Percentiles rank a stretch among this genome's conserved stretches.
These are phyloP conservation scores for Euclidium syriacum DNA, from an alignment of 345 rosid genomes.

Conservation along the genomic window DNA sequence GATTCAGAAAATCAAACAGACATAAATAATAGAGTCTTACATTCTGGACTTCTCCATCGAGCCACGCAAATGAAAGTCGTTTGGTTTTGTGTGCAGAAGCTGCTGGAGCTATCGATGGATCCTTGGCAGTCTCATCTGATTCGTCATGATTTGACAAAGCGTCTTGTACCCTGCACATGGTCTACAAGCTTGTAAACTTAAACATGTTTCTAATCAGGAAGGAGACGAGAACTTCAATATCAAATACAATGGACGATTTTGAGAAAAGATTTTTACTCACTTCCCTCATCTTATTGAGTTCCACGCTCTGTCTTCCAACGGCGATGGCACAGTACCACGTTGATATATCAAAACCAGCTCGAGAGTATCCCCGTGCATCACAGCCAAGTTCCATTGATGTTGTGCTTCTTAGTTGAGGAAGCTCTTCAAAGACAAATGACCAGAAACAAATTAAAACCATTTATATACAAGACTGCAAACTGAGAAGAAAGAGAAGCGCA, in stretches of 20 bases:
- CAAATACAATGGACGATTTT: background rate
- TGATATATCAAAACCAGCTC: constrained; percentile 64
- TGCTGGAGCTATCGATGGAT: constrained; percentile 37
- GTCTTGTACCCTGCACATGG: constrained; percentile 81
- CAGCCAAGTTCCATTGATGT: constrained; percentile 89
- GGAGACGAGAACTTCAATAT: constrained; percentile 1
- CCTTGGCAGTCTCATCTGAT: constrained; percentile 34
- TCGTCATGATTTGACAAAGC: constrained; percentile 38
- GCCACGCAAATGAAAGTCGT: constrained; percentile 83
- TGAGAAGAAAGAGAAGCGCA: constrained; percentile 7
- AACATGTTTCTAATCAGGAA: constrained; percentile 15
- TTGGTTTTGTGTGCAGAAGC: constrained; percentile 49
- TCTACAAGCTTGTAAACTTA: constrained; percentile 50
- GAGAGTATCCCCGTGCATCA: constrained; percentile 83
- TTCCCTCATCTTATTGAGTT: constrained; percentile 83
- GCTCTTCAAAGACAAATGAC: constrained; percentile 41
- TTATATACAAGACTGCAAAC: background rate
- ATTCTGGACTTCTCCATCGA: constrained; percentile 82
- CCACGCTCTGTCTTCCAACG: constrained; percentile 82
- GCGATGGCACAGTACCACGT: constrained; percentile 92
- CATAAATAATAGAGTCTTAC: constrained; percentile 33
- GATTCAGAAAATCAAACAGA: constrained; percentile 3
- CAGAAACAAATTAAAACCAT: constrained; percentile 17
- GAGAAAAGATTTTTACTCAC: constrained; percentile 42
- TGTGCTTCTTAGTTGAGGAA: constrained; percentile 80